phyloP scores from a whole-genome alignment of 768 basidiomycete species.

The Leucocoprinus leucothites region DNA sequence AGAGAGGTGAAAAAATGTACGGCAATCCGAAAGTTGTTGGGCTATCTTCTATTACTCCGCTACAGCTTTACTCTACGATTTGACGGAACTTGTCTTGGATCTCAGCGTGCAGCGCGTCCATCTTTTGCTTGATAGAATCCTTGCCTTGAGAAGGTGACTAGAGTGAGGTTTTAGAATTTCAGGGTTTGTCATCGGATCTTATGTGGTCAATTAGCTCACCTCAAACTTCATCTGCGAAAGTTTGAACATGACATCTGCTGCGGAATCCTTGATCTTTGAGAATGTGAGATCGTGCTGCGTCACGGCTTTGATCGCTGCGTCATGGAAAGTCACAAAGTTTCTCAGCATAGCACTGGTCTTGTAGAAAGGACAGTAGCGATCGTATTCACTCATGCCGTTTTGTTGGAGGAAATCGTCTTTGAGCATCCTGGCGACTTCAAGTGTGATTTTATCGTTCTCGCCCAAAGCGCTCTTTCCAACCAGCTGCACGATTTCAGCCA shows the following conservation, averaged over 20 bases:
- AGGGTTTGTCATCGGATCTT: background rate
- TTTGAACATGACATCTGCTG: constrained; percentile 89
- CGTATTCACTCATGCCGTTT: constrained; percentile 98
- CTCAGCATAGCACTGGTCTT: constrained; percentile 96
- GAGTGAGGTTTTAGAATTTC: background rate
- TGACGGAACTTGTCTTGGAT: constrained; percentile 93
- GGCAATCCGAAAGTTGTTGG: background rate
- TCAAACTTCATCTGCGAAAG: constrained; percentile 99
- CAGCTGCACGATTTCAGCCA: constrained; percentile 99
- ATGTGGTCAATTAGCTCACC: constrained; percentile 40
- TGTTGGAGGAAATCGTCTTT: constrained; percentile 98
- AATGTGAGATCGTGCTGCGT: constrained; percentile 82
- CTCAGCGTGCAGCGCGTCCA: constrained; percentile 78
- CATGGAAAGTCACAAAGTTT: constrained; percentile 93
- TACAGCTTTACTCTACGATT: constrained; percentile 59
- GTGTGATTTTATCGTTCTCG: constrained; percentile 96
- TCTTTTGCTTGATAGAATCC: constrained; percentile 75
- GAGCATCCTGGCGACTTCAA: constrained; percentile 95
- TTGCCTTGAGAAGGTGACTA: constrained; percentile 92
- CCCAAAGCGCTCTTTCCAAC: constrained; percentile 98
- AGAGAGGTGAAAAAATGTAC: background rate
- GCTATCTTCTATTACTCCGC: background rate
- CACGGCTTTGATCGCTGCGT: constrained; percentile 84
- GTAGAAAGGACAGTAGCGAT: constrained; percentile 98
- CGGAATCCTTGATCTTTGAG: constrained; percentile 80